Conservation (phyloP, 225 moss, liverwort and hornwort species). For the Polytrichum commune region DNA sequence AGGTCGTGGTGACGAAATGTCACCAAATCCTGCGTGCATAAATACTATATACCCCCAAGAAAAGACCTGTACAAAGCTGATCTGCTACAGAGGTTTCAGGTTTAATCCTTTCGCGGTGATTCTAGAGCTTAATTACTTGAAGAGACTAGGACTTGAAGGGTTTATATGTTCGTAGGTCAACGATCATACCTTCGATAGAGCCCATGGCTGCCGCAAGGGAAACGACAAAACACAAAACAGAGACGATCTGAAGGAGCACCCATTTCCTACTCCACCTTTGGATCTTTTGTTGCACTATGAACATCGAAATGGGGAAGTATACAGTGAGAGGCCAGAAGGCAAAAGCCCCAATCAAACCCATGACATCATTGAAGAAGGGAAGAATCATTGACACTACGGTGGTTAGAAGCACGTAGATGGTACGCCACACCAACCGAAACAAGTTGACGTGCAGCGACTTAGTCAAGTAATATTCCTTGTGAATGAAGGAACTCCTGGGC, state of each 20-base stretch:
- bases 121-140: too few relatives aligned
- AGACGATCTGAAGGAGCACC: conserved; percentile 43
- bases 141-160: conserved; percentile 40
- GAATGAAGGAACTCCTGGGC: conserved; percentile 48
- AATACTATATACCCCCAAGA: too few relatives aligned
- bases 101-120: too few relatives aligned
- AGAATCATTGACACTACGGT: conserved; percentile 65
- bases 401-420: conserved; percentile 55
- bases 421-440: conserved; percentile 75
- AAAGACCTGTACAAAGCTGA: too few relatives aligned
- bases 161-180: conserved; percentile 43
- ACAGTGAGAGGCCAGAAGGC: conserved; percentile 78
- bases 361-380: conserved; percentile 84
- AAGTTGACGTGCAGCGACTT: conserved; percentile 54
- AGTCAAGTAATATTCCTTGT: conserved; percentile 30
- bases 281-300: conserved; percentile 44
- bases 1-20: too few relatives aligned
- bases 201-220: conserved; percentile 51
- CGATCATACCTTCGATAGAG: conserved; percentile 49
- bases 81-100: too few relatives aligned
- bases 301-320: conserved; percentile 74
- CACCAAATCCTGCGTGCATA: too few relatives aligned
- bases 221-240: conserved; percentile 42
- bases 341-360: conserved; percentile 72
- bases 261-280: conserved; percentile 39